Evolutionary conservation across 805 yeast genomes (phyloP), one percentile per base, ranked within the genome.

Genomic region (Suhomyces pyralidae): DNA sequence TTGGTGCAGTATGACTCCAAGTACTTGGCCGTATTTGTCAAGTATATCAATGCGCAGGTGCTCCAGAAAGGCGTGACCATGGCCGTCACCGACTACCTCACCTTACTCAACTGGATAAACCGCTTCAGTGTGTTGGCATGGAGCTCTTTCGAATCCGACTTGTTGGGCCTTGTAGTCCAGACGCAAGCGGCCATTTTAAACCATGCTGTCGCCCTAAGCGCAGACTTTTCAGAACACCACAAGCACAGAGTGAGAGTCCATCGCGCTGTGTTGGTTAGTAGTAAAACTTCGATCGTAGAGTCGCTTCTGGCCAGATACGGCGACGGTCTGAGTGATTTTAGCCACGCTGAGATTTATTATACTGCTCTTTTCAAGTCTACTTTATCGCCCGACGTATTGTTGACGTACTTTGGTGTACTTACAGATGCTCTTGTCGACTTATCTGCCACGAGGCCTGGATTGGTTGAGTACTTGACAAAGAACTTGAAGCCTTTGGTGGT

Each of bases 101-200:
- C 85, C 26, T 66, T 87, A 24, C 69, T 87, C 40, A 74, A 76
- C 15, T 87, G 92, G 91, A 67, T 75, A 45, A 74, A 77, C 63
- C 64, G 46, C 60, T 81, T 64, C 44, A 70, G 24, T 55, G 64
- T 43, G 15, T 51, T 48, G 51, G 61, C 68, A 7, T 42, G 30
- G 30, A 3, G 17, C 5, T 59, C 43, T 3, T 12, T 24, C 19
- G 54, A 51, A 46, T 14, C 61, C 3, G 61, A 55, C 1, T 36
- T 58, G 19, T 69, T 73, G 44, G 59, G 64, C 15, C 28, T 51
- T 3, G 55, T 70, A 32, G 62, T 63, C 30, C 64, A 59, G 19
- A 63, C 67, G 10, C 77, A 73, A 40, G 70, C 74, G 19, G 58
- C 62, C 45, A 64, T 83, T 40, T 58, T 82, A 45, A 67, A 76